Evolutionary conservation across 1,284 basidiomycete species (phyloP).

Genomic region (Nidula niveotomentosa): DNA sequence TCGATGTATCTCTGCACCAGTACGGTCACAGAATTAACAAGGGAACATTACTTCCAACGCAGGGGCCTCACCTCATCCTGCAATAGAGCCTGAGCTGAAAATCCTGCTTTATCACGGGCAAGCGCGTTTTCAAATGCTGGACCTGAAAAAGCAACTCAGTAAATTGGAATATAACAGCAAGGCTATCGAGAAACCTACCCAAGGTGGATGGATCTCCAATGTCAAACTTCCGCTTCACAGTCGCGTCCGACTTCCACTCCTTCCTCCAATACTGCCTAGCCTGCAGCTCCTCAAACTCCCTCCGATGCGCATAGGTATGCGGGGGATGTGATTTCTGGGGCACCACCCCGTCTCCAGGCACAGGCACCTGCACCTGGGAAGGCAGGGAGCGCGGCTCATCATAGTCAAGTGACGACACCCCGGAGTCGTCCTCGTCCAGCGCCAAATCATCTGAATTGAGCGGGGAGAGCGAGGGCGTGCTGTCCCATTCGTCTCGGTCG

Average conservation of each 20-base stretch:
- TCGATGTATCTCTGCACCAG: conserved; percentile 57
- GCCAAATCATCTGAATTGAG: conserved; percentile 42
- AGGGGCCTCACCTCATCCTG: conserved; percentile 28
- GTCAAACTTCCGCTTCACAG: conserved; percentile 46
- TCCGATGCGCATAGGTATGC: conserved; percentile 40
- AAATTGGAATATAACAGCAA: conserved; percentile 2
- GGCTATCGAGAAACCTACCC: conserved; percentile 34
- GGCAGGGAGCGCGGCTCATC: neutral
- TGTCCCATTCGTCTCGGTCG: conserved; percentile 39
- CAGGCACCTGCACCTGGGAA: neutral
- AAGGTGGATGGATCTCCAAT: conserved; percentile 69
- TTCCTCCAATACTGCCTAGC: conserved; percentile 69
- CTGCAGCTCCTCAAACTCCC: conserved; percentile 57
- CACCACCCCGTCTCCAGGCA: conserved; percentile 4
- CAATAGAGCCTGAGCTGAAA: conserved; percentile 23
- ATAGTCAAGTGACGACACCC: conserved; percentile 20
- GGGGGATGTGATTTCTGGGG: conserved; percentile 16
- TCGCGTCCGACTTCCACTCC: conserved; percentile 52
- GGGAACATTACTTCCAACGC: too few species aligned
- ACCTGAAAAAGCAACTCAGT: conserved; percentile 40
- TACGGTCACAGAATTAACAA: neutral
- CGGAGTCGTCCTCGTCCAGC: conserved; percentile 31
- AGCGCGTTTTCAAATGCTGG: conserved; percentile 11
- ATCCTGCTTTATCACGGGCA: conserved; percentile 16
- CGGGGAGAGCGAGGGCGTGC: conserved; percentile 44